These are phyloP conservation scores for Stagonosporopsis chrysanthemi DNA, from an alignment of 2,329 filamentous ascomycete genomes.

Conservation along the genomic window DNA sequence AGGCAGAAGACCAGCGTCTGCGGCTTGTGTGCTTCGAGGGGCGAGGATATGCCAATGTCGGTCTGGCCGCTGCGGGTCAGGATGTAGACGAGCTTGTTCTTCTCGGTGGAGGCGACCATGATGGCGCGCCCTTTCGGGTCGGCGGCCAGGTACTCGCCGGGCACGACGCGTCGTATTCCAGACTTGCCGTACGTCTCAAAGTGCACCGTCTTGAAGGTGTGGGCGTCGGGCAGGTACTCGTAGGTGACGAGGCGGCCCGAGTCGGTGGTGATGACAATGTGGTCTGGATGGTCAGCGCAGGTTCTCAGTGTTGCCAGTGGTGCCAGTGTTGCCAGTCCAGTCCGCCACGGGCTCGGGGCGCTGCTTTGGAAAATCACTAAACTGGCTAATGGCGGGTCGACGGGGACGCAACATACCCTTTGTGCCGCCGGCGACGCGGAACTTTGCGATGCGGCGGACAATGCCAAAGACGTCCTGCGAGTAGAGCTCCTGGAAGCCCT, in stretches of 20 bases:
- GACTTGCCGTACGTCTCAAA: slow-evolving; percentile 99
- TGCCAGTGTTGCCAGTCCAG: slow-evolving; percentile 40
- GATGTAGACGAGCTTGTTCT: slow-evolving; percentile 99
- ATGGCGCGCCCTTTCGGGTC: slow-evolving; percentile 97
- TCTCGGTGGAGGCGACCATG: slow-evolving; percentile 91
- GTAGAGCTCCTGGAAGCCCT: slow-evolving; percentile 83
- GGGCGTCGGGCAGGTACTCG: slow-evolving; percentile 86
- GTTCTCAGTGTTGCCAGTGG: no score
- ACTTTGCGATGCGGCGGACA: slow-evolving; percentile 85
- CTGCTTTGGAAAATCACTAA: slow-evolving; percentile 58
- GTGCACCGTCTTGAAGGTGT: slow-evolving; percentile 87
- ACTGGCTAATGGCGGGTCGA: slow-evolving; percentile 46
- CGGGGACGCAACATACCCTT: slow-evolving; percentile 75
- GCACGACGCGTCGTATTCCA: slow-evolving; percentile 88
- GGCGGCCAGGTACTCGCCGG: slow-evolving; percentile 93
- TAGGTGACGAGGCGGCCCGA: slow-evolving; percentile 94
- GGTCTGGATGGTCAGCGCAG: slow-evolving; percentile 69
- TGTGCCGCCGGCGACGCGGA: slow-evolving; percentile 88
- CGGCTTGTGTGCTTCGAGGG: slow-evolving; percentile 92
- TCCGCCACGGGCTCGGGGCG: slow-evolving; percentile 37
- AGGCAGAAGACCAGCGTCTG: slow-evolving; percentile 89
- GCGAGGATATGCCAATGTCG: slow-evolving; percentile 95
- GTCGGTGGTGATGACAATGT: slow-evolving; percentile 93
- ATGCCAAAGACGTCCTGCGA: slow-evolving; percentile 97
- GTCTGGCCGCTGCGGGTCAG: slow-evolving; percentile 94